Percentiles rank a stretch among this genome's conserved stretches.
These are phyloP conservation scores for Claviceps arundinis DNA, from an alignment of 2,329 filamentous ascomycete genomes.

Conservation along the genomic window DNA sequence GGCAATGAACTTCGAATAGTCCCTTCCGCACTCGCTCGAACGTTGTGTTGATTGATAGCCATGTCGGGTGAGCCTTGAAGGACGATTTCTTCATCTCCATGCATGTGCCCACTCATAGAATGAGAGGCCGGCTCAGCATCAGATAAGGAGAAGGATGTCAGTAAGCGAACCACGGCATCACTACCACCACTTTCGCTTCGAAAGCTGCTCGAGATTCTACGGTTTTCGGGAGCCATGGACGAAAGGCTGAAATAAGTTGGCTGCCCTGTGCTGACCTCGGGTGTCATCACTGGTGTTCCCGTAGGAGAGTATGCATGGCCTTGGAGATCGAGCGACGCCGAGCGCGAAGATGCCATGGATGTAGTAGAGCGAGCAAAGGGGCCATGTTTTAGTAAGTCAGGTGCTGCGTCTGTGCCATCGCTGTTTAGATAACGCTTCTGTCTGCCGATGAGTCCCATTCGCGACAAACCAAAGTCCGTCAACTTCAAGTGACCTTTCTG, in stretches of 20 bases:
- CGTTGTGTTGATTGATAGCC: conserved; percentile 27
- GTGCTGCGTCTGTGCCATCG: conserved; percentile 65
- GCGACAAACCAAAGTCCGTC: conserved; percentile 91
- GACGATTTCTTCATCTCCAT: conserved; percentile 62
- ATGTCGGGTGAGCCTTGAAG: conserved; percentile 67
- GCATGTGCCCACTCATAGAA: conserved; percentile 38
- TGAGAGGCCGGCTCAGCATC: conserved; percentile 36
- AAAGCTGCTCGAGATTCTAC: conserved; percentile 58
- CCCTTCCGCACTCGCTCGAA: conserved; percentile 20
- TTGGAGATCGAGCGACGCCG: conserved; percentile 84
- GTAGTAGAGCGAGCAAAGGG: conserved; percentile 68
- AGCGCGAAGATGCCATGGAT: conserved; percentile 81
- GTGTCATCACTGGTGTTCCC: conserved; percentile 76
- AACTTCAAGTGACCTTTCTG: conserved; percentile 93
- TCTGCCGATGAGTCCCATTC: conserved; percentile 92
- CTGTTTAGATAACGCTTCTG: conserved; percentile 85
- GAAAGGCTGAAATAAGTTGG: conserved; percentile 86
- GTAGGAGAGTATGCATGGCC: conserved; percentile 59
- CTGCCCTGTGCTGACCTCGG: conserved; percentile 55
- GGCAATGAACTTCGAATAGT: conserved; percentile 21
- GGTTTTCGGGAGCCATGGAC: conserved; percentile 38
- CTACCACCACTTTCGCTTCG: conserved; percentile 89
- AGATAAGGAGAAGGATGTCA: conserved; percentile 63
- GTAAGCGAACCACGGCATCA: conserved; percentile 71
- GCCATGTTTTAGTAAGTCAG: conserved; percentile 83